Percentiles rank a stretch among this genome's conserved stretches.
Evolutionary conservation across 192 early-diverging fungal species (phyloP).

Genomic region (Umbelopsis isabellina): DNA sequence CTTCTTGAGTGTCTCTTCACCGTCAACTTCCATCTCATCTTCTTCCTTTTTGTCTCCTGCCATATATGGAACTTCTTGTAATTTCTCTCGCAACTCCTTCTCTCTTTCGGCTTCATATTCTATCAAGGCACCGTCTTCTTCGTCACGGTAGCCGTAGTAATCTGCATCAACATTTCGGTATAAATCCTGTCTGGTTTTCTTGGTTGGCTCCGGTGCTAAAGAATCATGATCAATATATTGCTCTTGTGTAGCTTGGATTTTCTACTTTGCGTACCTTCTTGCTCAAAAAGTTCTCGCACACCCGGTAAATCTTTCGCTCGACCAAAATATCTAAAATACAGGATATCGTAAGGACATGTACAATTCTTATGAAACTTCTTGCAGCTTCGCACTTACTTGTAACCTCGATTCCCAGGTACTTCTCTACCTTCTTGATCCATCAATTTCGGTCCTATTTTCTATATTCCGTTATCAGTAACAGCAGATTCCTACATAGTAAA

Average conservation of each 20-base stretch:
- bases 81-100: slow-evolving; percentile 35
- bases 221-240: not conserved
- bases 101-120: slow-evolving; percentile 76
- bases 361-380: not conserved
- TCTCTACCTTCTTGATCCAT: slow-evolving; percentile 87
- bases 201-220: slow-evolving; percentile 46
- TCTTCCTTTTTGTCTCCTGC: not conserved
- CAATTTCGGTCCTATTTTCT: slow-evolving; percentile 76
- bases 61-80: slow-evolving; percentile 17
- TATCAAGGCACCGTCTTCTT: slow-evolving; percentile 82
- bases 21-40: slow-evolving; percentile 9
- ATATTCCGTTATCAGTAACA: slow-evolving; percentile 17
- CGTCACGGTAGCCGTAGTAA: slow-evolving; percentile 95
- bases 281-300: slow-evolving; percentile 89
- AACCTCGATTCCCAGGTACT: slow-evolving; percentile 88
- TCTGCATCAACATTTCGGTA: slow-evolving; percentile 84
- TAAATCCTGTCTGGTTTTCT: slow-evolving; percentile 71
- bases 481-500: not conserved
- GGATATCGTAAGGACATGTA: not conserved
- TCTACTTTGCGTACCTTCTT: slow-evolving; percentile 53
- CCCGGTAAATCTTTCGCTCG: slow-evolving; percentile 93
- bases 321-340: slow-evolving; percentile 80
- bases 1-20: slow-evolving; percentile 11
- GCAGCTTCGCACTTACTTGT: slow-evolving; percentile 61
- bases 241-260: not conserved